Base-by-base conservation (phyloP, 1,139 yeast species). In the Torulaspora globosa region DNA sequence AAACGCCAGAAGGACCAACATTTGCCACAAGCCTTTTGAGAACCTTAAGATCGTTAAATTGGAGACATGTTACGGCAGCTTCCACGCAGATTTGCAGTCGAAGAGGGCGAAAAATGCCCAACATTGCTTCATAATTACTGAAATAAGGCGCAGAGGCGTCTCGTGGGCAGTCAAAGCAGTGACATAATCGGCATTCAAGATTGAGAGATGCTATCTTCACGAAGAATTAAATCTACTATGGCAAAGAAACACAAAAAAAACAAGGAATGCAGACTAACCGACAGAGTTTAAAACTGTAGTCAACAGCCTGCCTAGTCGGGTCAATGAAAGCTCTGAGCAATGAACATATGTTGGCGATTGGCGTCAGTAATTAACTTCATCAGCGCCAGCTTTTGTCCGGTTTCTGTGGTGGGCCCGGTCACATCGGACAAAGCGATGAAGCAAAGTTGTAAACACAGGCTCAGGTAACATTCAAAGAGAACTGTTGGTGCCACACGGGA, bases 371-470 rank as follows among this genome's bases (percentile, higher is more conserved):
- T 15, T 9, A 7, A 16, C 5, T 14, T 30, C 8, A 3, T 5
- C 4, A 2, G 18, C 16, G 19, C 16, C 16, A 36, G 29, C 18
- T 36, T 19, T 8, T 39, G 41, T 39, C 32, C 42, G 42, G 23
- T 15, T 24, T 39, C 15, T 24, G 23, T 12, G 36, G 16, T 27
- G 31, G 6, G 7, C 33, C 33, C 15, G 34, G 40, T 28, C 34
- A 37, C n/a, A 19, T 24, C 42, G 42, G 42, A 39, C 42, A 26
- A 19, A 21, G 23, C 21, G 15, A 35, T 23, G 30, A 15, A 34
- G 33, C 36, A 15, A 36, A 40, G 35, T 33, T 36, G 31, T 38
- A 36, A 30, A 40, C 43, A 35, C 5, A 27, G 39, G 26, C 16
- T 16, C 34, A 29, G 24, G 11, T 11, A 14, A n/a, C 18, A 15